Conservation (phyloP, 805 yeast species). For the Ascoidea asiatica region DNA sequence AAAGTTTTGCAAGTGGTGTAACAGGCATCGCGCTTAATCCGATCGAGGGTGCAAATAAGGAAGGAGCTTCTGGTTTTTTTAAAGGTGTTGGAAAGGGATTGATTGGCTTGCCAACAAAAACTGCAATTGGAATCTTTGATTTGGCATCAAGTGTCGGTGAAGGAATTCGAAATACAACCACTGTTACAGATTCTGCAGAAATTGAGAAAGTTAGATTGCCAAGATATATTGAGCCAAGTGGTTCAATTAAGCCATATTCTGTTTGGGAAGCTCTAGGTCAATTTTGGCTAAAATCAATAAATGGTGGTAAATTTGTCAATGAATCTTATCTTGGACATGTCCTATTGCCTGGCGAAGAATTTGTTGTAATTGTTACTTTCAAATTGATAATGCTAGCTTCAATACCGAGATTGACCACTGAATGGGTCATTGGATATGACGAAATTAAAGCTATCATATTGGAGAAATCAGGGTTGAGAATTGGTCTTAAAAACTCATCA, state of each 20-base stretch:
- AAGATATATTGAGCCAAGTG: conserved; percentile 56
- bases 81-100: conserved; percentile 90
- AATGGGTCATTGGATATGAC: conserved; percentile 62
- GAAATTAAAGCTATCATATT: conserved; percentile 57
- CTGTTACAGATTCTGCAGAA: conserved; percentile 71
- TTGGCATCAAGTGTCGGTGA: conserved; percentile 87
- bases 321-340: conserved; percentile 82
- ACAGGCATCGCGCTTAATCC: conserved; percentile 89
- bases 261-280: conserved; percentile 89
- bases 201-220: conserved; percentile 76
- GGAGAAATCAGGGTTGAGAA: conserved; percentile 67
- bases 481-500: conserved; percentile 38
- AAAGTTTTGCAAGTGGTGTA: conserved; percentile 76
- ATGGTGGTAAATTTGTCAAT: conserved; percentile 61
- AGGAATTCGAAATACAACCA: conserved; percentile 86
- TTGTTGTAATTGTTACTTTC: conserved; percentile 64
- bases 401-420: conserved; percentile 41
- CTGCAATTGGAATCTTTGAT: conserved; percentile 90
- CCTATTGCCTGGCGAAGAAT: conserved; percentile 67
- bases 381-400: conserved; percentile 55
- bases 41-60: conserved; percentile 73
- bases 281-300: conserved; percentile 72
- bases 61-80: conserved; percentile 86
- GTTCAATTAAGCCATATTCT: conserved; percentile 61
- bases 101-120: conserved; percentile 92